Conservation (phyloP, 805 yeast genomes). For the Candida fluviatilis region DNA sequence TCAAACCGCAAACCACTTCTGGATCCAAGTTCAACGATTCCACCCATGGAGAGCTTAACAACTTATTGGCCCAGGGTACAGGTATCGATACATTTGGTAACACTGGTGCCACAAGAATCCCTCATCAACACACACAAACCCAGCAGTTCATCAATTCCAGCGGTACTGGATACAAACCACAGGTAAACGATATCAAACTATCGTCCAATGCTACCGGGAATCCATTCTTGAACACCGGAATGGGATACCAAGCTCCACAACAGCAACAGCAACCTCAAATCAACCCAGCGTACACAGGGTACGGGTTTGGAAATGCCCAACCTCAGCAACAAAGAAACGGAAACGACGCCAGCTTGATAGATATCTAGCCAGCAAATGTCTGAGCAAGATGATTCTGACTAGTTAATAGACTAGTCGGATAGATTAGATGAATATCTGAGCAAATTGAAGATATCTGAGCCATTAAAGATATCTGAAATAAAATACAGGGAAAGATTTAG, state of each 20-base stretch:
- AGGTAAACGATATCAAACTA: conserved; percentile 24
- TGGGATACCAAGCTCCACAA: conserved; percentile 25
- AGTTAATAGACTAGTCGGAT: too few relatives aligned
- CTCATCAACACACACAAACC: conserved; percentile 87
- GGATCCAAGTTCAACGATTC: conserved; percentile 35
- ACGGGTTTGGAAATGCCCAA: conserved; percentile 84
- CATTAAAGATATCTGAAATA: too few relatives aligned
- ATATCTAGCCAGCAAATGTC: conserved; percentile 23
- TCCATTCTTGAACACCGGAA: conserved; percentile 66
- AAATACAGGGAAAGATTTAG: too few relatives aligned
- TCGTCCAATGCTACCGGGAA: conserved; percentile 44
- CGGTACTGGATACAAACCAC: conserved; percentile 76
- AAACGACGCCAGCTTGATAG: conserved; percentile 43
- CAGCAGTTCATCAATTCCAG: conserved; percentile 80
- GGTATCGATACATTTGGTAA: conserved; percentile 94
- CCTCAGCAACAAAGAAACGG: conserved; percentile 26
- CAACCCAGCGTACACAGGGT: conserved; percentile 86
- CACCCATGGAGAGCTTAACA: conserved; percentile 65
- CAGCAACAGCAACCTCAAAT: conserved; percentile 33
- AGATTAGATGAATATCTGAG: too few relatives aligned
- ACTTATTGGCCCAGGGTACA: conserved; percentile 77
- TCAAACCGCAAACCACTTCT: conserved; percentile 25
- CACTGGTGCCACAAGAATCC: conserved; percentile 77
- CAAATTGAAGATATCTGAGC: too few relatives aligned
- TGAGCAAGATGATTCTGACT: neutral